Base-by-base conservation (phyloP, 1,284 basidiomycete species). In the Cryptococcus sp. region DNA sequence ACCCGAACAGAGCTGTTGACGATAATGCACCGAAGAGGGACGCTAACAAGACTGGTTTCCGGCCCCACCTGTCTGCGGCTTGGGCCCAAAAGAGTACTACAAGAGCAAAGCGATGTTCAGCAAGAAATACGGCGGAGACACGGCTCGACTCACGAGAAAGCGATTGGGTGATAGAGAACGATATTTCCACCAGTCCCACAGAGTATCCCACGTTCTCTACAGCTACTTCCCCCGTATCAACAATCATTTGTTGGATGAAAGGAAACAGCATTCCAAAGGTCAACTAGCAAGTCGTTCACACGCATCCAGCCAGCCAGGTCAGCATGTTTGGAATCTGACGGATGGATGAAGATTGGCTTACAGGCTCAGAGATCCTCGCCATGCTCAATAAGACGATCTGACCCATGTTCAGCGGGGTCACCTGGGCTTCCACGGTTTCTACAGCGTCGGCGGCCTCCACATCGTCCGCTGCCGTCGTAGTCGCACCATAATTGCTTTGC, bases 201-300 rank as follows among this genome's bases (percentile, higher is more conserved):
- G 53, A 60, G 50, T 64, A 68, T 22, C 66, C 66, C 10, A 68
- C 66, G 22, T 68, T 59, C 22, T 63, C 61, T 8, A 61, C 55
- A 10, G 60, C 50, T 15, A 67, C 61, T 47, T 60, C 54, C 7
- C 63, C 65, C n/a, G 59, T 63, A n/a, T 67, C 65, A 6, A 61
- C 55, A 6, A 67, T 59, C 66, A 68, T 67, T 49, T 68, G 52
- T 43, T 63, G 64, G 20, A 68, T 59, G 34, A 64, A 68, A 8
- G 66, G 66, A 44, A 68, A 62, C 1, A 68, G 55, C 47, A 59
- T 59, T 38, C 55, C 52, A 52, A 68, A 68, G 4, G 66, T 64
- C 40, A 64, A 50, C 63, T 64, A 39, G 16, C 37, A 34, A 16
- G 25, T 17, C n/a, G 20, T 29, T 29, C 26, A n/a, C n/a, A n/a